Evolutionary conservation across 2,329 filamentous ascomycete genomes (phyloP), one percentile per base, ranked within the genome.

Genomic region (Alternaria gansuensis): DNA sequence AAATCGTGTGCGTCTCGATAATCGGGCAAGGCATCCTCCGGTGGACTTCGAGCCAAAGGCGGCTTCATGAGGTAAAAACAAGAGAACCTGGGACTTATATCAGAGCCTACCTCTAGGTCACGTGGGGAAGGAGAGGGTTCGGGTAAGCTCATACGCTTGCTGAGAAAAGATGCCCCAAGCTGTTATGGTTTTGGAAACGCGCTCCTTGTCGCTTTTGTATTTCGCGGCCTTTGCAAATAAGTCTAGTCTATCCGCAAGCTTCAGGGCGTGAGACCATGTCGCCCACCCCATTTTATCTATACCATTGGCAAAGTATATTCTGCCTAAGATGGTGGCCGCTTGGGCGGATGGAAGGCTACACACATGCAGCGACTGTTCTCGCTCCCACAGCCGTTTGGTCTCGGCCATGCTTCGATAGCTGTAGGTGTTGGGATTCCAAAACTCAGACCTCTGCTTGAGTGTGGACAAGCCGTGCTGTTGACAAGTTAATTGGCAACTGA

Each of bases 151-250:
- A 11, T 57, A 57, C 54, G 54, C 29, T 45, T 57, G 54, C n/a
- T 59, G 40, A 17, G 51, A 48, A 21, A 55, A 59, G 9, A 59
- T 34, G 29, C 56, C 51, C 56, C 44, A 59, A 21, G 45, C 56
- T 11, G 56, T 55, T 17, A 59, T 51, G n/a, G 44, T 55, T 37
- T 39, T 24, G 7, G 50, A 31, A 40, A 36, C 14, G 23, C 51
- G 46, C 17, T 44, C 43, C 36, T 50, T 49, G 5, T 51, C 7
- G 43, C 17, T 51, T 14, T 21, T 49, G 21, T 29, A 11, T 21
- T 40, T 24, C 13, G 41, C 34, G 40, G n/a, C 13, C 40, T 44
- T 34, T 21, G 17, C 17, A 44, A 44, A 59, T 21, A 59, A 31
- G 8, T 45, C 33, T 51, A 55, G 45, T 17, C 17, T 36, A 24